phyloP scores from a whole-genome alignment of 495 filamentous ascomycete genomes.

The Trichoderma virens region DNA sequence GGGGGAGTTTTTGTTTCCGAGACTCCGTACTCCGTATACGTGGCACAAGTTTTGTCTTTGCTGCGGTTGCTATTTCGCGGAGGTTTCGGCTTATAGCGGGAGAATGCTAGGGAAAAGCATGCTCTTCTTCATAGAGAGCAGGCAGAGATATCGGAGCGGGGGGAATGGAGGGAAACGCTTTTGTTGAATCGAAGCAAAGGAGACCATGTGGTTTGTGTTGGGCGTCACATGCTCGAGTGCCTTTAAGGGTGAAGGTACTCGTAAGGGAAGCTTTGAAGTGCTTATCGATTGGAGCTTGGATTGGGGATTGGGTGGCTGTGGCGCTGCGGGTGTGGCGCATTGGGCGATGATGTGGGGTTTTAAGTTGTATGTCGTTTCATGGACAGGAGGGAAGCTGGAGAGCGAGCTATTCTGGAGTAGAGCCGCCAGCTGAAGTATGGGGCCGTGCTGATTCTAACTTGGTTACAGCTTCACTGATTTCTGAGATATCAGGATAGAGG shows the following conservation, averaged over 20 bases:
- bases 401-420: too few species aligned
- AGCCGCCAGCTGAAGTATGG: too few species aligned
- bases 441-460: too few species aligned
- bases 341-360: neutral
- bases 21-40: neutral
- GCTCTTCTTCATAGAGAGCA: neutral
- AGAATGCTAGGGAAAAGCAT: neutral
- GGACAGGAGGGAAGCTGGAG: too few species aligned
- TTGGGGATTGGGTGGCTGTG: neutral
- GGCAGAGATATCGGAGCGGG: neutral
- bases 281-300: constrained; percentile 4
- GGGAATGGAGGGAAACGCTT: neutral
- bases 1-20: neutral
- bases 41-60: neutral
- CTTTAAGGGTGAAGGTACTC: neutral
- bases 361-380: too few species aligned
- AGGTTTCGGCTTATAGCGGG: neutral
- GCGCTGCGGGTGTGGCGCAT: constrained; percentile 9
- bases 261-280: neutral
- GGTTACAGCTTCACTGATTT: too few species aligned
- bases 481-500: too few species aligned
- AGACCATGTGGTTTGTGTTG: neutral
- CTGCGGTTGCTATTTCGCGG: neutral
- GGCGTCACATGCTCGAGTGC: neutral
- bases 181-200: neutral